Evolutionary conservation across 306 rosid genomes (phyloP).

Genomic region (Lupinus albus): DNA sequence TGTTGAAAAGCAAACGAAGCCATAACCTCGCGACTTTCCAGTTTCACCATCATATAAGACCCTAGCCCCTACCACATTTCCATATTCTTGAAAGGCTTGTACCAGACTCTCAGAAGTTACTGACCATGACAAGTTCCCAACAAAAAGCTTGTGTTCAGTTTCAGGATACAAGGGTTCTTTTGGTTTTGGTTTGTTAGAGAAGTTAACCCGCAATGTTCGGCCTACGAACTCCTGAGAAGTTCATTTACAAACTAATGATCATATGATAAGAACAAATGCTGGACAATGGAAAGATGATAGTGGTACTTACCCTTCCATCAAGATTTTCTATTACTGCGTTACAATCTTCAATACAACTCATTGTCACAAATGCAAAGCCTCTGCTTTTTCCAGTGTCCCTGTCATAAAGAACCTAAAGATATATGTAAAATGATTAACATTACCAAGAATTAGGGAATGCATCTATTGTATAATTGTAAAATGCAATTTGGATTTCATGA

Average conservation of each 20-base stretch:
- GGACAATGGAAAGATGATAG: constrained; percentile 1
- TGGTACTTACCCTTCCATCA: constrained; percentile 74
- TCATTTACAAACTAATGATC: constrained; percentile 29
- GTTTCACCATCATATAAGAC: constrained; percentile 85
- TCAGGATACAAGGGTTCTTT: constrained; percentile 87
- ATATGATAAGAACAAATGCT: neutral
- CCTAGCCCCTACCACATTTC: constrained; percentile 89
- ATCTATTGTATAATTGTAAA: neutral
- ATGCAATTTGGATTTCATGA: constrained; percentile 2
- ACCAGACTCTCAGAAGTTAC: constrained; percentile 76
- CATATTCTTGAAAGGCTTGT: constrained; percentile 77
- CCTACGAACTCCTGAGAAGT: constrained; percentile 75
- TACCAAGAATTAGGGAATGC: constrained; percentile 9
- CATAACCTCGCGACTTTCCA: constrained; percentile 89
- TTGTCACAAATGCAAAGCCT: constrained; percentile 97
- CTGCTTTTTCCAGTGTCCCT: constrained; percentile 79
- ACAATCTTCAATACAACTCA: constrained; percentile 82
- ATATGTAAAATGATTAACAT: constrained; percentile 26
- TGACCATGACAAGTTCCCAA: constrained; percentile 91
- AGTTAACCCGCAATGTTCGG: constrained; percentile 83
- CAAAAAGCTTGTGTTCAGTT: constrained; percentile 76
- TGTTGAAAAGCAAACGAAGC: constrained; percentile 75
- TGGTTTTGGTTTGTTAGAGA: constrained; percentile 78
- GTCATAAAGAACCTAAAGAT: constrained; percentile 76
- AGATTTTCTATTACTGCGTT: constrained; percentile 68